Evolutionary conservation across 2,329 filamentous ascomycete genomes (phyloP).

Genomic region (Lecanicillium sp.): DNA sequence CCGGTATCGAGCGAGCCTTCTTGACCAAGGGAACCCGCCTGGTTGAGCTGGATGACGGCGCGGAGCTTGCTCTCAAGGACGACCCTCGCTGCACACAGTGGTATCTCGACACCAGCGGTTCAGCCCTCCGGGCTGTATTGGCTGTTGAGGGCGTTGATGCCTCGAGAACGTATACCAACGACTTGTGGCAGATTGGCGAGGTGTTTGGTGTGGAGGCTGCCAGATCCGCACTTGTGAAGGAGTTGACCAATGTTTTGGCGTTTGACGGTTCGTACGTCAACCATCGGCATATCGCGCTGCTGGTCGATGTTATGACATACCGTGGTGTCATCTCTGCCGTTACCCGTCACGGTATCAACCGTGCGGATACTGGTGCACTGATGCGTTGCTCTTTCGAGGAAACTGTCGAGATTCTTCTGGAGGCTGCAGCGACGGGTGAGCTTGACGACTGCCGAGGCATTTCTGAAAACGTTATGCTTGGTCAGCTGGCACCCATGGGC

Average conservation of each 20-base stretch:
- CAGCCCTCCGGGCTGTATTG: constrained; percentile 75
- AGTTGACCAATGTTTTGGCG: constrained; percentile 85
- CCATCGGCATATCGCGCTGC: constrained; percentile 88
- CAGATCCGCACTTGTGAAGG: constrained; percentile 75
- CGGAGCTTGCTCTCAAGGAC: constrained; percentile 65
- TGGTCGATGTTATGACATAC: constrained; percentile 97
- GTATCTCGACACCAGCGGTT: constrained; percentile 93
- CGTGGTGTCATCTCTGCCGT: constrained; percentile 91
- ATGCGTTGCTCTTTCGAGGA: constrained; percentile 99
- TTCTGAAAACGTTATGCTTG: constrained; percentile 97
- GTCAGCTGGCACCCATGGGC: constrained; percentile 93
- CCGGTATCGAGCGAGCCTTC: constrained; percentile 85
- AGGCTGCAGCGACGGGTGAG: constrained; percentile 90
- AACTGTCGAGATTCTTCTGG: constrained; percentile 94
- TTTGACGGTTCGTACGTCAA: constrained; percentile 99
- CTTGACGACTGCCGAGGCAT: constrained; percentile 97
- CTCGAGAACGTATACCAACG: constrained; percentile 83
- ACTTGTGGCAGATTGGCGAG: constrained; percentile 88
- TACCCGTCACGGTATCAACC: constrained; percentile 96
- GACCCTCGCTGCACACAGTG: constrained; percentile 78
- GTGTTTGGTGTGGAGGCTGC: constrained; percentile 96
- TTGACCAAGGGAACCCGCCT: constrained; percentile 73
- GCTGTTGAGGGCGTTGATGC: constrained; percentile 83
- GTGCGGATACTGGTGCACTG: constrained; percentile 91
- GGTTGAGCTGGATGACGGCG: constrained; percentile 60